phyloP scores from a whole-genome alignment of 371 early-diverging fungal genomes.

The Mucor plumbeus region DNA sequence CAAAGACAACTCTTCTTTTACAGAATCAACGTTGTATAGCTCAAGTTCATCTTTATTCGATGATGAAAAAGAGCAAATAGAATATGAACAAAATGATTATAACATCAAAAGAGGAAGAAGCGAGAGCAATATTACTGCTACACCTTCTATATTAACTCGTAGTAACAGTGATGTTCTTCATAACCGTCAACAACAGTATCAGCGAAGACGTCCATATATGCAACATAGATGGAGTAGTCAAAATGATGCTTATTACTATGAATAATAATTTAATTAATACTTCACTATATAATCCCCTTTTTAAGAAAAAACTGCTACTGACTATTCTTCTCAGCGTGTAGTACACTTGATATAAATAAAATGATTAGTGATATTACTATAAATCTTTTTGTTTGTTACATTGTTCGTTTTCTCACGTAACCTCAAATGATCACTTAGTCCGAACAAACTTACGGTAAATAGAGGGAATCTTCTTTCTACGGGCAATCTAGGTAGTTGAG shows the following conservation, averaged over 20 bases:
- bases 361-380: neutral
- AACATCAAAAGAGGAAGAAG: neutral
- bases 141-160: neutral
- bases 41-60: neutral
- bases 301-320: neutral
- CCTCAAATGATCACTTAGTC: neutral
- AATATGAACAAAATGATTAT: neutral
- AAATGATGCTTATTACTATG: neutral
- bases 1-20: neutral
- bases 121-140: neutral
- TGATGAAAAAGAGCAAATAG: conserved; percentile 5
- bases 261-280: neutral
- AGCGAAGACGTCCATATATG: neutral
- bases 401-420: conserved; percentile 5
- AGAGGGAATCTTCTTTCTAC: neutral
- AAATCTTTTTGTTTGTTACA: conserved; percentile 6
- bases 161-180: conserved; percentile 6
- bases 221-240: neutral
- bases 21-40: conserved; percentile 1
- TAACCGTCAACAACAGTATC: neutral
- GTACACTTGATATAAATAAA: neutral
- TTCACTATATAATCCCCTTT: too few relatives aligned
- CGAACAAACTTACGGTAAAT: neutral
- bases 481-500: neutral
- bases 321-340: neutral